Evolutionary conservation across 1,284 basidiomycete genomes (phyloP), one percentile per base, ranked within the genome.

Genomic region (Sporisorium scitamineum): DNA sequence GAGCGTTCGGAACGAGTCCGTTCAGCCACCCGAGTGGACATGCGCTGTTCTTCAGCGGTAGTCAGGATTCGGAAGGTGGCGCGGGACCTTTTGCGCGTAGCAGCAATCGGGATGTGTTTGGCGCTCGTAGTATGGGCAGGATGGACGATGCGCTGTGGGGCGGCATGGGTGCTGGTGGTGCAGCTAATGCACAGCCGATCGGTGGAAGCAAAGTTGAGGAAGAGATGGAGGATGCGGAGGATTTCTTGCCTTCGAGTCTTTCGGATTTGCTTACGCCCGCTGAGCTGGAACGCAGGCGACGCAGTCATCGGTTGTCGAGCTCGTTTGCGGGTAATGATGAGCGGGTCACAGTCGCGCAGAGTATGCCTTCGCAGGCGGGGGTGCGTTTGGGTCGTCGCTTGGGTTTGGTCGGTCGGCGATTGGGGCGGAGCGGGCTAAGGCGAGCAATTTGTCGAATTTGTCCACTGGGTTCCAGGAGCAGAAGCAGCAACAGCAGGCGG

Each of bases 201-300:
- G 60, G 65, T 18, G 34, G 54, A 1, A 51, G 55, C 29, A 65
- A 51, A 22, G 68, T 71, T 2, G 80, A 80, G 11, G 78, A 73
- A 22, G 62, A 76, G 27, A 62, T 66, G 34, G 72, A 70, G 29
- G 63, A 69, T 29, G 70, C 57, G 3, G 94, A 97, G 50, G 83
- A 82, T 60, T 85, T 85, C 50, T 32, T 85, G 41, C 84, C 84
- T 2, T 85, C 84, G 10, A 81, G 79, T 34, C 67, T 85, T 5
- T 81, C 79, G 5, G 84, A 85, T 34, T 68, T 85, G 51, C 67
- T 85, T 3, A 85, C 84, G 14, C 83, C 83, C 4, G 81, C 81
- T 5, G 84, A 85, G 70, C 72, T 84, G 39, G 81, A 84, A 48
- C 76, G 83, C 1, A 58, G 83, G 16, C 51, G 62, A 45, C 75